Base-by-base conservation (phyloP, 805 yeast species). In the Yamadazyma sp. region DNA sequence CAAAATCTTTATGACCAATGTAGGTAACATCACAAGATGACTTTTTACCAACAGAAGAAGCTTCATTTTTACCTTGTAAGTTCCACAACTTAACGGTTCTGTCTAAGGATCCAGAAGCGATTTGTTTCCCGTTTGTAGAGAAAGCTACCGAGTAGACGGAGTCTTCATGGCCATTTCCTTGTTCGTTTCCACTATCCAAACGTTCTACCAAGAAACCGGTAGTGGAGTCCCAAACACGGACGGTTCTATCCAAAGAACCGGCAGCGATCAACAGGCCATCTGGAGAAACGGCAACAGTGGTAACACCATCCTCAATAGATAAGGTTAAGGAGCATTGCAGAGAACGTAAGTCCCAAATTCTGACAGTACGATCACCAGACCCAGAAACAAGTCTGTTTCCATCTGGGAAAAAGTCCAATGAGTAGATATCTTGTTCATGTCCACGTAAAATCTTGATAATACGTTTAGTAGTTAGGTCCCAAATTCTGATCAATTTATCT, bases 11-110 rank as follows among this genome's bases (percentile, higher is more conserved):
- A 70, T 91, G 99, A 25, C 98, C 99, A 37, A 84, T 82, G 58
- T 89, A 89, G 3, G 99, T 90, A 29, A 86, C 91, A 57, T 86
- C 95, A 64, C 96, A 90, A 31, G 83, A 78, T 12, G 71, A 64
- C 48, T 64, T 67, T 41, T 64, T 65, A 22, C 47, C 50, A 27
- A 45, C 46, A 16, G 48, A 37, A 21, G 50, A 38, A 35, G 41
- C 44, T 29, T 44, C 50, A 20, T 64, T 53, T 51, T 66, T 67
- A 26, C 78, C 82, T 59, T 81, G 86, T 59, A 91, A 73, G 55
- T 90, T 85, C 99, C 99, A 91, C 51, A 90, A 75, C 70, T 93
- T 93, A 49, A 91, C 95, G 8, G 98, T 88, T 68, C 93, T 82
- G 67, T 91, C 99, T 54, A 93, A 75, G 7, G 97, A 89, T 41